Evolutionary conservation across 192 early-diverging fungal species (phyloP).

Genomic region (Martensiomyces pterosporus): DNA sequence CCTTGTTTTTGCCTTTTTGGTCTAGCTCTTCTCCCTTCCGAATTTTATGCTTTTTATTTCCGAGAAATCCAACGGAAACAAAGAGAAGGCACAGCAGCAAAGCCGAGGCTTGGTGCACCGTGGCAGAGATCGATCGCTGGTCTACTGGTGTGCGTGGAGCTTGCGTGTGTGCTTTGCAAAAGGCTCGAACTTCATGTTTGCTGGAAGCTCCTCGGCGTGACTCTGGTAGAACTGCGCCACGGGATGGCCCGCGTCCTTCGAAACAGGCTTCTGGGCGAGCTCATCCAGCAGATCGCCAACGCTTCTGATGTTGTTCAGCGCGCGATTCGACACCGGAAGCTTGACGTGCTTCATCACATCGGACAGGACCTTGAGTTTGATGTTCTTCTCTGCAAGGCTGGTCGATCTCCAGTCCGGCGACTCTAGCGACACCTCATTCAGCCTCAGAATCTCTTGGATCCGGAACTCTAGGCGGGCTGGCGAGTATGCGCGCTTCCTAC

Average conservation of each 20-base stretch:
- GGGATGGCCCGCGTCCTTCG: conserved; percentile 36
- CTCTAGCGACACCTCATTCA: conserved; percentile 12
- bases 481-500: conserved; percentile 19
- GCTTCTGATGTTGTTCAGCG: conserved; percentile 42
- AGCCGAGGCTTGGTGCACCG: too few species aligned
- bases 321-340: conserved; percentile 29
- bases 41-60: conserved; percentile 6
- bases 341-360: conserved; percentile 27
- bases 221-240: conserved; percentile 36
- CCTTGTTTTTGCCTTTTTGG: too few species aligned
- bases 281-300: conserved; percentile 35
- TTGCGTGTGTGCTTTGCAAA: conserved; percentile 34
- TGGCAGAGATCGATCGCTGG: background rate
- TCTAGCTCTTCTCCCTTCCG: too few species aligned
- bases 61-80: too few species aligned
- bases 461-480: conserved; percentile 11
- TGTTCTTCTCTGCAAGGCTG: conserved; percentile 12
- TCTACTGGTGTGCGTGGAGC: conserved; percentile 37
- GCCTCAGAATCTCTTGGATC: conserved; percentile 9
- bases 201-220: conserved; percentile 19
- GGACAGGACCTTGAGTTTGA: conserved; percentile 42
- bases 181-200: conserved; percentile 51
- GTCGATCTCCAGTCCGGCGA: conserved; percentile 37
- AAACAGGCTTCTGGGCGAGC: conserved; percentile 24
- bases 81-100: too few species aligned